Evolutionary conservation across 2,329 filamentous ascomycete species (phyloP).

Genomic region (Hymenoscyphus linearis): DNA sequence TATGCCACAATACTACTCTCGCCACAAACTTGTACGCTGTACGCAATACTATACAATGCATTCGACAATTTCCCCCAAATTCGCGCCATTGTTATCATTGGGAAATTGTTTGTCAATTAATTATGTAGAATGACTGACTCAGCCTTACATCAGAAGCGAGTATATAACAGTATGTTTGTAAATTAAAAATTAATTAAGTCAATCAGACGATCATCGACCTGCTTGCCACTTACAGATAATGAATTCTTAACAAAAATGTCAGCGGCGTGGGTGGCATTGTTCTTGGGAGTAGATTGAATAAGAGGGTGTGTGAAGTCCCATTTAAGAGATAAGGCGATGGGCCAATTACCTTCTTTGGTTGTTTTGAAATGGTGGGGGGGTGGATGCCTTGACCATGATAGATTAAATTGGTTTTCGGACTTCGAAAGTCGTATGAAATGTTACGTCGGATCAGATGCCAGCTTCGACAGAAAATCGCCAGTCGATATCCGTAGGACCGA

Average conservation of each 20-base stretch:
- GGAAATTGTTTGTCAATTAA: constrained; percentile 1
- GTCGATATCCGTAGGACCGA: neutral
- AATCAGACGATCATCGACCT: constrained; percentile 3
- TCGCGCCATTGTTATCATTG: neutral
- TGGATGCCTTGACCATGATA: neutral
- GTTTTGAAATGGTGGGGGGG: neutral
- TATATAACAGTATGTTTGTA: neutral
- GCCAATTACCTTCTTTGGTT: neutral
- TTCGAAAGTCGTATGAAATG: constrained; percentile 1
- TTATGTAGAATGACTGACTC: neutral
- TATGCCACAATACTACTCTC: neutral
- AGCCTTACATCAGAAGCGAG: neutral
- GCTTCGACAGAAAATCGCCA: neutral
- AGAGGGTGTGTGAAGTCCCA: neutral
- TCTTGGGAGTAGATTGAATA: neutral
- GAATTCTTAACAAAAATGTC: neutral
- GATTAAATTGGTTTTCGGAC: neutral
- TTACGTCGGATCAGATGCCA: constrained; percentile 2
- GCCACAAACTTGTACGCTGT: neutral
- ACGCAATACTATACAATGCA: neutral
- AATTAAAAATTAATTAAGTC: constrained; percentile 8
- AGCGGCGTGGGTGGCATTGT: neutral
- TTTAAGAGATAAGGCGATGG: constrained; percentile 4
- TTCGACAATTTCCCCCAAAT: neutral
- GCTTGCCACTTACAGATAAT: constrained; percentile 4